Evolutionary conservation across 2,329 filamentous ascomycete species (phyloP), one percentile per base, ranked within the genome.

Genomic region (Talaromyces islandicus): DNA sequence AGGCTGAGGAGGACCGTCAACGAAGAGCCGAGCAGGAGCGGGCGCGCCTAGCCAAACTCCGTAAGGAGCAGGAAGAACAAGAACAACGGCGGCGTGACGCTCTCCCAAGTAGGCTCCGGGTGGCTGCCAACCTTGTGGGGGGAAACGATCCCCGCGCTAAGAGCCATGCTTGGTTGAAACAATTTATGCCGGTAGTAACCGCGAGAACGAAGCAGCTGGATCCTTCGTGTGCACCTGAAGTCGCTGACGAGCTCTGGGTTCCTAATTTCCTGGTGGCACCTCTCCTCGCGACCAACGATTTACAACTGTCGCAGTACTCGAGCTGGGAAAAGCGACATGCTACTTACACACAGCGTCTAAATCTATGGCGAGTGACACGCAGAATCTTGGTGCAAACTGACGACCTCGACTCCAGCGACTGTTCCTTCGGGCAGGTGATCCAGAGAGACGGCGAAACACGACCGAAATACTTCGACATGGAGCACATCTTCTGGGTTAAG

Each of bases 401-500:
- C 56, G 73, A 76, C 30, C 65, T 71, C 17, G 73, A 72, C 41
- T 68, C 72, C 25, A 63, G 73, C 58, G 70, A 69, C 54, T 73
- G 73, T 11, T 73, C 71, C 19, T 70, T 75, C 27, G 70, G 73
- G 54, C 70, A 78, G 35, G 69, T 77, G 50, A 73, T 73, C 63
- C 69, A 73, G 60, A 70, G 74, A 63, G 76, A 79, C 67, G 70
- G 68, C 54, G 77, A 78, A 65, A 77, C 75, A 25, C 68, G 71
- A 56, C 76, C 75, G 27, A 81, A 79, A 66, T 81, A 80, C 69
- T 76, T 77, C 63, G 71, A 71, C 29, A 78, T 81, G 77, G 74
- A 79, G 60, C 78, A 78, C 69, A 70, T 81, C 54, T 81, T 81
- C 64, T 81, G 79, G 79, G 75, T 81, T 61, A 78, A 75, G 77